A percentile compares a stretch with the other conserved stretches of the same genome.
Evolutionary conservation across 2,329 filamentous ascomycete genomes (phyloP).

Genomic region (Paraconiothyrium sp.): DNA sequence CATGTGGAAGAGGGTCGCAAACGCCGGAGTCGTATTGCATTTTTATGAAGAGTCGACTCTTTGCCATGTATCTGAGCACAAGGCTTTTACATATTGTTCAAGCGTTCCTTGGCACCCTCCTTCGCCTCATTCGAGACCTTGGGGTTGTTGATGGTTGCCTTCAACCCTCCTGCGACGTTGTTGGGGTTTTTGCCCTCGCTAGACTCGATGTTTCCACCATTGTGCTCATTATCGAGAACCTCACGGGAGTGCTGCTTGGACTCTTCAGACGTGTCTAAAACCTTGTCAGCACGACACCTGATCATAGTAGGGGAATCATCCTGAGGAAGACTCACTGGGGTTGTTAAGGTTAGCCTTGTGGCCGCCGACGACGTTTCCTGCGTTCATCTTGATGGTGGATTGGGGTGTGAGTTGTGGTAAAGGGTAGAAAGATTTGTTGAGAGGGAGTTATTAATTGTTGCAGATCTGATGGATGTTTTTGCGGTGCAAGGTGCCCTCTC

Average conservation of each 20-base stretch:
- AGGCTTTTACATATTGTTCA: constrained; percentile 52
- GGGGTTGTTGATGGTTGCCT: constrained; percentile 64
- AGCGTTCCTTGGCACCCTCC: constrained; percentile 62
- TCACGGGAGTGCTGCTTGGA: constrained; percentile 65
- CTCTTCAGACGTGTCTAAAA: constrained; percentile 60
- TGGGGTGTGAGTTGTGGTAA: constrained; percentile 4
- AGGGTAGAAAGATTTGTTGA: neutral
- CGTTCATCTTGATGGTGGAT: constrained; percentile 51
- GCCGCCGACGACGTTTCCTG: constrained; percentile 59
- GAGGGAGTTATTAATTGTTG: neutral
- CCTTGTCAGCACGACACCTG: neutral
- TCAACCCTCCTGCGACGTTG: constrained; percentile 56
- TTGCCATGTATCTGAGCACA: neutral
- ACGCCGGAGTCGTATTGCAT: neutral
- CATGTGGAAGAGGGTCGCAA: neutral
- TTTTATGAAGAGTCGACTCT: neutral
- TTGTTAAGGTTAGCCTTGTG: constrained; percentile 11
- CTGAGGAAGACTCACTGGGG: neutral
- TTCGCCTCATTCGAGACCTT: constrained; percentile 66
- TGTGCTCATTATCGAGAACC: constrained; percentile 62
- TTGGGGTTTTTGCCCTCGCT: constrained; percentile 61
- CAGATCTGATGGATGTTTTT: neutral
- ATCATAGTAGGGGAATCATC: neutral
- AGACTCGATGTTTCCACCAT: constrained; percentile 51
- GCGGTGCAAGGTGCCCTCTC: neutral